Percentiles rank a stretch among this genome's conserved stretches.
phyloP scores from a whole-genome alignment of 2,329 filamentous ascomycete genomes.

The Phaeophleospora eucalypticola region DNA sequence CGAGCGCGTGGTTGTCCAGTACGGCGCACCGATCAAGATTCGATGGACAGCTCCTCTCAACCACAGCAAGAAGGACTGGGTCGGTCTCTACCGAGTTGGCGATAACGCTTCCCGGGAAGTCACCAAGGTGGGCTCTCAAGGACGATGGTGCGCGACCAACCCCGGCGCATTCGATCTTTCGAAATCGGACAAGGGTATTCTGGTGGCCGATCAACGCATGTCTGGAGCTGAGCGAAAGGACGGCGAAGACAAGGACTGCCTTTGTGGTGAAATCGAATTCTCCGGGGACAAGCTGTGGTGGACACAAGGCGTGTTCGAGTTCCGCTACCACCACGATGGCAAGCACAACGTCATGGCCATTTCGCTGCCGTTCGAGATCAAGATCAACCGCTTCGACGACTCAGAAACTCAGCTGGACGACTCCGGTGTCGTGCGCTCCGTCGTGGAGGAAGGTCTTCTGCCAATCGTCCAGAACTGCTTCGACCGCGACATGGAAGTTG shows the following conservation, averaged over 20 bases:
- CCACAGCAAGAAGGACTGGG: slow-evolving; percentile 89
- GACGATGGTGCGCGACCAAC: slow-evolving; percentile 83
- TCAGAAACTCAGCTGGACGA: slow-evolving; percentile 40
- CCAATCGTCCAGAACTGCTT: slow-evolving; percentile 88
- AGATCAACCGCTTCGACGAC: slow-evolving; percentile 75
- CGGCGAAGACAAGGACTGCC: slow-evolving; percentile 54
- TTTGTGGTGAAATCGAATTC: slow-evolving; percentile 80
- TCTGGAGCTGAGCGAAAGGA: slow-evolving; percentile 41
- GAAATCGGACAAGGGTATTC: slow-evolving; percentile 70
- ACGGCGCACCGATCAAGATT: slow-evolving; percentile 83
- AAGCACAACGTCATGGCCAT: slow-evolving; percentile 92
- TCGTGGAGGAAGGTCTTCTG: slow-evolving; percentile 72
- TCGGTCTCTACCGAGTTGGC: slow-evolving; percentile 91
- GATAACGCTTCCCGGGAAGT: slow-evolving; percentile 84
- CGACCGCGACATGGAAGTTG: slow-evolving; percentile 85
- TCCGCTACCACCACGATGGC: slow-evolving; percentile 92
- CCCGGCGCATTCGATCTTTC: slow-evolving; percentile 70
- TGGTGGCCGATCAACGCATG: slow-evolving; percentile 62
- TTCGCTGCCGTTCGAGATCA: slow-evolving; percentile 87
- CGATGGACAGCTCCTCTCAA: slow-evolving; percentile 85
- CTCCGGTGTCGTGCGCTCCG: slow-evolving; percentile 59
- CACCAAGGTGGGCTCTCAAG: slow-evolving; percentile 78
- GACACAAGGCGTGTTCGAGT: slow-evolving; percentile 94
- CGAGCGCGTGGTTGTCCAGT: slow-evolving; percentile 77
- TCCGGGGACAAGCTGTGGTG: slow-evolving; percentile 93